phyloP scores from a whole-genome alignment of 2,329 filamentous ascomycete species.

The Penicillium sp. region DNA sequence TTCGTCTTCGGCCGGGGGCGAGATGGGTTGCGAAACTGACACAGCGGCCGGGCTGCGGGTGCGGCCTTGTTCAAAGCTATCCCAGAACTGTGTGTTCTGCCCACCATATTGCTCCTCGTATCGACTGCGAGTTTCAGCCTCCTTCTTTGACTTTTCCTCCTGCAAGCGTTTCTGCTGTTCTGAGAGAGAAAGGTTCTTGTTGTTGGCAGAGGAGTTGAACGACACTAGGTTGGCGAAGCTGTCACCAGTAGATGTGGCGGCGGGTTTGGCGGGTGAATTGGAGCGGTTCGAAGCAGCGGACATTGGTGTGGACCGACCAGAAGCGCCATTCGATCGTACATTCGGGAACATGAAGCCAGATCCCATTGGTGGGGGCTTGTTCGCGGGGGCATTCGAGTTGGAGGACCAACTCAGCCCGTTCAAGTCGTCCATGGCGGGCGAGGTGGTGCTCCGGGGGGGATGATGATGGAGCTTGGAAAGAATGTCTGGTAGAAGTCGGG shows the following conservation, averaged over 20 bases:
- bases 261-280: conserved; percentile 45
- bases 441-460: conserved; percentile 4
- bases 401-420: conserved; percentile 51
- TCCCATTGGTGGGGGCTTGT: conserved; percentile 43
- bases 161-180: conserved; percentile 71
- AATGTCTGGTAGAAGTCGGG: conserved; percentile 1
- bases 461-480: not conserved
- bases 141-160: conserved; percentile 75
- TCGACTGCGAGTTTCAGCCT: conserved; percentile 72
- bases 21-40: conserved; percentile 51
- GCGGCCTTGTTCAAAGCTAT: conserved; percentile 66
- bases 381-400: conserved; percentile 35
- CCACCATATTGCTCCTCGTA: conserved; percentile 77
- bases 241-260: conserved; percentile 49
- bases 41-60: conserved; percentile 50
- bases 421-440: conserved; percentile 51
- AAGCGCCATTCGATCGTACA: conserved; percentile 42
- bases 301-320: conserved; percentile 50
- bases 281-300: conserved; percentile 36
- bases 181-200: conserved; percentile 70
- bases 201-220: conserved; percentile 52
- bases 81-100: conserved; percentile 71
- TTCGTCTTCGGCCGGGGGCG: conserved; percentile 58
- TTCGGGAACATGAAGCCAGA: conserved; percentile 40
- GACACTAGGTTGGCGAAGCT: conserved; percentile 69